Base-by-base conservation (phyloP, 768 basidiomycete genomes). In the Dentipellis sp. region DNA sequence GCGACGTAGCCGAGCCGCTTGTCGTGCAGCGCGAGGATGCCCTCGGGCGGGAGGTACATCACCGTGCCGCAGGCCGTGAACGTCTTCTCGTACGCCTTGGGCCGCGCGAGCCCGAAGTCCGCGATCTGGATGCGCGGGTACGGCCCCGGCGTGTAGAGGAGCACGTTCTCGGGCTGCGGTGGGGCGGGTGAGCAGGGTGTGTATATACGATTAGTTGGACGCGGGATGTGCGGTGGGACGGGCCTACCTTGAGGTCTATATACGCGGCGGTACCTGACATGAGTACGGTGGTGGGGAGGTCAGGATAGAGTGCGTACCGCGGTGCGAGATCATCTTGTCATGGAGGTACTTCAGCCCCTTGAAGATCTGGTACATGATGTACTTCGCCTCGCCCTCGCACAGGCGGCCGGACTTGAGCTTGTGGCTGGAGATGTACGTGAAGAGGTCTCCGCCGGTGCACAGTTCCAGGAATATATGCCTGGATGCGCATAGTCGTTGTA, bases 1-100 rank as follows among this genome's bases (percentile, higher is more conserved):
- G 88, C 88, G 35, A 77, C 69, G 56, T 90, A 91, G 52, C 86
- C 82, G 45, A 88, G 68, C 56, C 88, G 75, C 61, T 84, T 84
- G 61, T 86, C 75, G 62, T 91, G 86, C 42, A 92, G 71, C 7
- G 90, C 90, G 10, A 87, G 74, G 38, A 93, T 80, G 10, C 88
- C 91, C 69, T 93, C 91, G 0, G 90, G 90, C 8, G 90, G 89
- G 14, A 93, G 74, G 68, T 92, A 93, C 1, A 87, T 84, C 17
- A 92, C 81, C 0, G 91, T 92, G n/a, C 91, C 91, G 58, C 86
- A 91, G 45, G 90, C 90, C 61, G 90, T 90, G 64, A 89, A 74
- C 0, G 91, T 92, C 64, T 86, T 84, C 75, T 91, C 84, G 63
- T 84, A 83, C 2, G 89, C 82, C 62, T 82, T 83, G 7, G 82